Conservation (phyloP, 2,329 filamentous ascomycete species). For the Fusarium sp. region DNA sequence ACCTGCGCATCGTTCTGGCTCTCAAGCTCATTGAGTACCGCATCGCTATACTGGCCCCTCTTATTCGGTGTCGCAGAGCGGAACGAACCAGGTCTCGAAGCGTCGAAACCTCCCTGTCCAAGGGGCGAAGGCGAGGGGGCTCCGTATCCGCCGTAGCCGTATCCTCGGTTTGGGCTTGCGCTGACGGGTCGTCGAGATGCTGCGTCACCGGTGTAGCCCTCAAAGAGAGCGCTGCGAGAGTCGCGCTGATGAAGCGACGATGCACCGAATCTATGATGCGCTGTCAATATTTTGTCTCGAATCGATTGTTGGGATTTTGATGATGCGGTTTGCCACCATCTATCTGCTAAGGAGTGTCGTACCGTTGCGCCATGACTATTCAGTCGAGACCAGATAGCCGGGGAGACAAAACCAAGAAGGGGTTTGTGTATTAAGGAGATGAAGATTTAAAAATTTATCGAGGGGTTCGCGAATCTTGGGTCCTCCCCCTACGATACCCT, state of each 20-base stretch:
- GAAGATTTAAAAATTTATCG: constrained; percentile 13
- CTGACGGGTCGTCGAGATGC: constrained; percentile 56
- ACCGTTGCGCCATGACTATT: constrained; percentile 53
- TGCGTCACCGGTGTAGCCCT: constrained; percentile 71
- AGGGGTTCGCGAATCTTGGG: constrained; percentile 39
- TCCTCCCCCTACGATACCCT: constrained; percentile 41
- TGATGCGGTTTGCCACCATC: constrained; percentile 20
- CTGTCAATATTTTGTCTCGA: constrained; percentile 17
- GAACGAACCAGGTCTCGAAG: constrained; percentile 51
- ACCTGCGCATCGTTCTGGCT: constrained; percentile 94
- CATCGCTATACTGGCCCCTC: constrained; percentile 91
- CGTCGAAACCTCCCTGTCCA: constrained; percentile 27
- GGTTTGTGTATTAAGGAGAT: constrained; percentile 2
- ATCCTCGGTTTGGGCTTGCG: constrained; percentile 60
- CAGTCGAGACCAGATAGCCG: constrained; percentile 2
- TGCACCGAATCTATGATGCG: constrained; percentile 68
- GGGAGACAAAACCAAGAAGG: neutral
- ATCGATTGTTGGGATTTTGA: constrained; percentile 8
- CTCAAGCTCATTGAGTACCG: constrained; percentile 92
- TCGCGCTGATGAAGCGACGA: constrained; percentile 80
- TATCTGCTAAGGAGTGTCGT: constrained; percentile 20
- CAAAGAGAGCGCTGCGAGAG: constrained; percentile 78
- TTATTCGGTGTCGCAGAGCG: constrained; percentile 78
- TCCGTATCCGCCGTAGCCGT: constrained; percentile 60
- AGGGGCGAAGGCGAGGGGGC: constrained; percentile 37